Conservation (phyloP, 345 rosid genomes). For the Hypericum perforatum region DNA sequence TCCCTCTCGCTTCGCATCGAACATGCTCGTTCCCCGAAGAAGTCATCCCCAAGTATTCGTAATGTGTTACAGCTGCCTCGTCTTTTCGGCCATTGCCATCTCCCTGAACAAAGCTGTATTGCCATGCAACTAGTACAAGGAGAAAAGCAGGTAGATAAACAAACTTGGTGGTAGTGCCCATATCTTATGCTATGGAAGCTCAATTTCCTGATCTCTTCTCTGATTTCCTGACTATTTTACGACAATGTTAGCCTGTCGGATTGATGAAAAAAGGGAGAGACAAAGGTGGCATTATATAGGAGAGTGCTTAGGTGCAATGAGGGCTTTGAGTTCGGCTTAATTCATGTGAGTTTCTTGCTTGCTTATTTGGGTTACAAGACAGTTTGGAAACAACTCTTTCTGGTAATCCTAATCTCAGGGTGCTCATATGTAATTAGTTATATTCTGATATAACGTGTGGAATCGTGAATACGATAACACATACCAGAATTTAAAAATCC, state of each 20-base stretch:
- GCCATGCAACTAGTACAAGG: conserved; percentile 13
- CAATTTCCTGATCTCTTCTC: too few relatives aligned
- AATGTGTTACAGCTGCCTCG: conserved; percentile 50
- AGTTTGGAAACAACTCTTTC: conserved; percentile 11
- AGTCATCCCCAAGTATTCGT: conserved; percentile 18
- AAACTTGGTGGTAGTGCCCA: not conserved
- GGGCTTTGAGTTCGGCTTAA: conserved; percentile 14
- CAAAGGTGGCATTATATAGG: too few relatives aligned
- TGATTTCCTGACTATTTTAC: too few relatives aligned
- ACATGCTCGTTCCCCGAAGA: conserved; percentile 41
- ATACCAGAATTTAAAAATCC: too few relatives aligned
- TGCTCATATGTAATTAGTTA: too few relatives aligned
- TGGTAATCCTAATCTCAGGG: conserved; percentile 4
- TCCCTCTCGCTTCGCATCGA: conserved; percentile 45
- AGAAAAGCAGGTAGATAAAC: conserved; percentile 9
- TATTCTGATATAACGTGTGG: too few relatives aligned
- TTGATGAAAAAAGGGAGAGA: too few relatives aligned
- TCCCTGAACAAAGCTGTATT: conserved; percentile 18
- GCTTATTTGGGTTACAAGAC: conserved; percentile 6
- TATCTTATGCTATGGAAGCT: too few relatives aligned
- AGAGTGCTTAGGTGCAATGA: conserved; percentile 5
- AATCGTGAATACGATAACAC: too few relatives aligned
- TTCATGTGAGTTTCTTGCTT: conserved; percentile 6
- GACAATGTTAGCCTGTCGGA: too few relatives aligned
- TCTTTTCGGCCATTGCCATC: conserved; percentile 1